Percentiles rank a stretch among this genome's conserved stretches.
phyloP scores from a whole-genome alignment of 257 asterid genomes.

The Fraxinus americana region DNA sequence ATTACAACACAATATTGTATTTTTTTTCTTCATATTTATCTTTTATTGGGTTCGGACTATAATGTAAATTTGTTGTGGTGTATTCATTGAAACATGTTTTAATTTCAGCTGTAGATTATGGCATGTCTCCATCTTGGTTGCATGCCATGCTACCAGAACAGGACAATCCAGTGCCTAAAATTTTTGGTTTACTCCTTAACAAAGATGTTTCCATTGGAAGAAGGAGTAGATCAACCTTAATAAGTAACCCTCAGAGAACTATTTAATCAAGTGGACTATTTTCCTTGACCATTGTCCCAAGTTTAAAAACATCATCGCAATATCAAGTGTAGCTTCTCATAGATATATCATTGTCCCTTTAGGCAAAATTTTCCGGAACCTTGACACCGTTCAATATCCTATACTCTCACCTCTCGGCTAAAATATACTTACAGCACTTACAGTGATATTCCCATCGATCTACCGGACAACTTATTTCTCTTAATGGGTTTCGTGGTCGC shows the following conservation, averaged over 20 bases:
- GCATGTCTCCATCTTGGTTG: no score
- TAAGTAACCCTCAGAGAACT: no score
- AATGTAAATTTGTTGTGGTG: no score
- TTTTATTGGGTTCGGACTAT: no score
- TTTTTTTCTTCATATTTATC: no score
- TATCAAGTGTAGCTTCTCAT: background rate
- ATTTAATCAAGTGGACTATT: no score
- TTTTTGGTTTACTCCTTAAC: background rate
- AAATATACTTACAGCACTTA: background rate
- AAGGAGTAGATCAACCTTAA: background rate
- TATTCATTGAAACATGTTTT: no score
- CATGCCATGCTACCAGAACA: background rate
- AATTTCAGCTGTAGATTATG: no score
- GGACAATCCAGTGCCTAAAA: background rate
- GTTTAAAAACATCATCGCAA: background rate
- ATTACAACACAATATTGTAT: no score
- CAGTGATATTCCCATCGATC: background rate
- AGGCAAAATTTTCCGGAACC: background rate
- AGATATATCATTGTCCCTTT: no score
- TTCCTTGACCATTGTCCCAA: background rate
- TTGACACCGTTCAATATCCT: background rate
- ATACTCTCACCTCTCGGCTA: background rate
- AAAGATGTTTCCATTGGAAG: background rate
- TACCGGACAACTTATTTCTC: background rate
- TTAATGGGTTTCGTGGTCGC: background rate